Percentiles rank a stretch among this genome's conserved stretches.
These are phyloP conservation scores for Penicillium oxalicum DNA, from an alignment of 2,329 filamentous ascomycete genomes.

Conservation along the genomic window DNA sequence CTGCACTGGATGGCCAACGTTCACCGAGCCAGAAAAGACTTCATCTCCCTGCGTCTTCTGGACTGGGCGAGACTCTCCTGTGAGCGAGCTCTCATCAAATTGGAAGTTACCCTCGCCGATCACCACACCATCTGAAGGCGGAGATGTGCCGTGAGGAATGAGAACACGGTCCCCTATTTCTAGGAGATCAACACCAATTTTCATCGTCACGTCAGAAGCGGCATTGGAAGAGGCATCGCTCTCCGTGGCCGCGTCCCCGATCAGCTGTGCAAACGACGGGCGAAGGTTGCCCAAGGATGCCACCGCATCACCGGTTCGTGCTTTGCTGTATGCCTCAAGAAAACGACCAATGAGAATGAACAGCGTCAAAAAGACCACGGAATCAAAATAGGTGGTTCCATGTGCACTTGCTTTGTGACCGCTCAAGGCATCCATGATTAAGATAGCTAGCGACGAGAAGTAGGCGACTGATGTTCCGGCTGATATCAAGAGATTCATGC, in stretches of 20 bases:
- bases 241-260: constrained; percentile 31
- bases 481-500: constrained; percentile 92
- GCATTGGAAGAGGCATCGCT: constrained; percentile 2
- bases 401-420: constrained; percentile 42
- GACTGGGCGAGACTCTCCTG: constrained; percentile 49
- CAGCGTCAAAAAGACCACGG: constrained; percentile 83
- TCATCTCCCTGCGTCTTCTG: constrained; percentile 38
- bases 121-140: constrained; percentile 72
- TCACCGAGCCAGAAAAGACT: constrained; percentile 45
- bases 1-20: constrained; percentile 42
- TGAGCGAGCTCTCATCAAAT: constrained; percentile 89
- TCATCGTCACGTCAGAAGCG: constrained; percentile 25
- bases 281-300: constrained; percentile 70
- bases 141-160: constrained; percentile 72
- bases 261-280: constrained; percentile 67
- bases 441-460: constrained; percentile 70
- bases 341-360: constrained; percentile 65
- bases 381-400: constrained; percentile 74
- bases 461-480: constrained; percentile 85
- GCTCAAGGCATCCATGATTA: constrained; percentile 54
- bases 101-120: constrained; percentile 51
- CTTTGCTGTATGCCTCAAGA: constrained; percentile 80
- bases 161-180: constrained; percentile 69
- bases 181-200: constrained; percentile 61
- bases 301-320: constrained; percentile 81